Percentiles rank a stretch among this genome's conserved stretches.
phyloP scores from a whole-genome alignment of 108 stramenopile genomes.

The Cylindrotheca fusiformis region DNA sequence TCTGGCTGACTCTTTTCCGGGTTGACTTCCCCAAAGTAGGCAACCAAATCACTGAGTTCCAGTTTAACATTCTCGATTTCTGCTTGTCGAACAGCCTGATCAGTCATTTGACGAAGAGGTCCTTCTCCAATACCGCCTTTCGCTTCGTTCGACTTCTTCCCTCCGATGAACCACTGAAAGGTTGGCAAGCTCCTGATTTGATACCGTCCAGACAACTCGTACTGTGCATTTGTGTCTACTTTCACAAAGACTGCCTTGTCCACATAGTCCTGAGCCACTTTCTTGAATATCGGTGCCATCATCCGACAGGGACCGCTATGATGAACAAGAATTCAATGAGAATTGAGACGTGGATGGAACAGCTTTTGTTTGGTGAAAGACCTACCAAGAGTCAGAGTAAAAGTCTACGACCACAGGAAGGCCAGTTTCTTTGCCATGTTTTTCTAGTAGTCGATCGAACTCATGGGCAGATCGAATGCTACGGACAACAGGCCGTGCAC shows the following conservation, averaged over 20 bases:
- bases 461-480: constrained; percentile 84
- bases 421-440: constrained; percentile 87
- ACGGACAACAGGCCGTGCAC: not conserved
- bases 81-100: constrained; percentile 55
- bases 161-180: constrained; percentile 85
- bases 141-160: constrained; percentile 64
- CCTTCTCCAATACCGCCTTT: constrained; percentile 86
- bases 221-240: constrained; percentile 82
- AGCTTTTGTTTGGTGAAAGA: too few species aligned
- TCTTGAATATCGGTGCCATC: constrained; percentile 94
- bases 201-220: constrained; percentile 63
- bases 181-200: constrained; percentile 86
- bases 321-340: too few species aligned
- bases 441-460: constrained; percentile 83
- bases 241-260: constrained; percentile 93
- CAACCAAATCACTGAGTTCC: constrained; percentile 40
- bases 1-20: constrained; percentile 60
- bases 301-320: constrained; percentile 81
- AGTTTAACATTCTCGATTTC: constrained; percentile 75
- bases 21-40: constrained; percentile 75
- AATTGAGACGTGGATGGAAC: too few species aligned
- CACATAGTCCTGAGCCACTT: constrained; percentile 78
- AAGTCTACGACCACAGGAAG: constrained; percentile 93
- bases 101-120: constrained; percentile 74
- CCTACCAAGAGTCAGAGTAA: too few species aligned